Conservation (phyloP, 1,284 basidiomycete genomes). For the Rhodotorula sp. region DNA sequence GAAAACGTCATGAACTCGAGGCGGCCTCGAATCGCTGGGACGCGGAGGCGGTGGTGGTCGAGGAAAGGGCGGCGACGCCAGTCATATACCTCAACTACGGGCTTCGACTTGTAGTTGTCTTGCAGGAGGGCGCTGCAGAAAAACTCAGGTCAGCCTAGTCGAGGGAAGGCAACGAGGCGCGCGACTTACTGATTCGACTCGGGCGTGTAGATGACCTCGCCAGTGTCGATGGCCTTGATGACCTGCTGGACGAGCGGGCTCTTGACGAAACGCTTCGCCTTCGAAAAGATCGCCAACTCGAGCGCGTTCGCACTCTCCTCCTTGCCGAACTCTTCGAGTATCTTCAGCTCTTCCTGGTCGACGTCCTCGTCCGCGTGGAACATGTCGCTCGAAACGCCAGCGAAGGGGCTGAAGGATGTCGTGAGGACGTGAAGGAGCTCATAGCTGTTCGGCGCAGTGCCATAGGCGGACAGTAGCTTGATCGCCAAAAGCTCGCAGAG, state of each 20-base stretch:
- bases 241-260: conserved; percentile 39
- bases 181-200: conserved; percentile 20
- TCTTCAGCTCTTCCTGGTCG: conserved; percentile 21
- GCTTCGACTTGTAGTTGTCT: conserved; percentile 40
- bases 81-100: conserved; percentile 40
- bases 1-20: conserved; percentile 32
- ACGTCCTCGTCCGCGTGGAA: conserved; percentile 33
- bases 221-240: conserved; percentile 35
- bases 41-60: conserved; percentile 41
- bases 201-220: conserved; percentile 40
- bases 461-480: conserved; percentile 31
- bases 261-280: conserved; percentile 42
- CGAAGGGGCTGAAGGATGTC: conserved; percentile 64
- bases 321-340: conserved; percentile 30
- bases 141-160: too few relatives aligned
- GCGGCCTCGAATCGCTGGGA: conserved; percentile 38
- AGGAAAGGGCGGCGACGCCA: conserved; percentile 36
- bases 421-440: conserved; percentile 64
- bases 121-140: conserved; percentile 32
- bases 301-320: conserved; percentile 38
- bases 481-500: conserved; percentile 43
- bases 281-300: conserved; percentile 30
- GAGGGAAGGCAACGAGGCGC: neutral
- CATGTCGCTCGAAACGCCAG: conserved; percentile 56
- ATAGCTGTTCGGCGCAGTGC: conserved; percentile 57